Base-by-base conservation (phyloP, 2,329 filamentous ascomycete genomes). In the Ophiostoma angusticollis region DNA sequence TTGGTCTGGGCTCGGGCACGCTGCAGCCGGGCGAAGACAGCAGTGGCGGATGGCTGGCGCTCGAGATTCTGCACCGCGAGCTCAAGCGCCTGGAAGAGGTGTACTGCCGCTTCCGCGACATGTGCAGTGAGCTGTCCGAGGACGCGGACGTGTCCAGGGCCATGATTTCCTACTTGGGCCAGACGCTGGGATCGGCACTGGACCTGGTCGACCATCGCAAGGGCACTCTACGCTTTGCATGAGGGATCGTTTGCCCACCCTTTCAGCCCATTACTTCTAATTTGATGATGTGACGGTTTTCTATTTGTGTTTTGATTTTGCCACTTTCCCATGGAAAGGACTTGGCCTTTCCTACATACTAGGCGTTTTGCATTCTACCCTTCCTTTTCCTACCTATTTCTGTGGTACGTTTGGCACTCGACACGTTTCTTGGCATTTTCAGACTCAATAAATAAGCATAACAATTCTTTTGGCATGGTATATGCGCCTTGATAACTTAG, bases 11-110 rank as follows among this genome's bases (percentile, higher is more conserved):
- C n/a, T n/a, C n/a, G n/a, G n/a, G n/a, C n/a, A n/a, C n/a, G n/a
- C 60, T 61, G n/a, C 51, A 66, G 17, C 58, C 60, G 21, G 55
- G 58, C n/a, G 63, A 67, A 39, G 62, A 68, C 42, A n/a, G n/a
- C n/a, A n/a, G n/a, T n/a, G 59, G 61, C 9, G 53, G 60, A 31
- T 64, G 64, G 61, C 45, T 68, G 8, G 62, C 68, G 51, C 59
- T 65, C 18, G 62, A 68, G 48, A 63, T 68, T 9, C 50, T 70
- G 17, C 53, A 59, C n/a, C 51, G 62, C n/a, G 67, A 70, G 48
- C 52, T 70, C 19, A 54, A 57, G 27, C 67, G 64, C 50, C 55
- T 71, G 24, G 59, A 68, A 40, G 61, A 64, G 30, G 57, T 68
- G 9, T 65, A 68, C 42, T 48, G 54, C 4, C 59, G 58, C 23